Base-by-base conservation (phyloP, 2,329 filamentous ascomycete genomes). In the Plenodomus lindquistii region DNA sequence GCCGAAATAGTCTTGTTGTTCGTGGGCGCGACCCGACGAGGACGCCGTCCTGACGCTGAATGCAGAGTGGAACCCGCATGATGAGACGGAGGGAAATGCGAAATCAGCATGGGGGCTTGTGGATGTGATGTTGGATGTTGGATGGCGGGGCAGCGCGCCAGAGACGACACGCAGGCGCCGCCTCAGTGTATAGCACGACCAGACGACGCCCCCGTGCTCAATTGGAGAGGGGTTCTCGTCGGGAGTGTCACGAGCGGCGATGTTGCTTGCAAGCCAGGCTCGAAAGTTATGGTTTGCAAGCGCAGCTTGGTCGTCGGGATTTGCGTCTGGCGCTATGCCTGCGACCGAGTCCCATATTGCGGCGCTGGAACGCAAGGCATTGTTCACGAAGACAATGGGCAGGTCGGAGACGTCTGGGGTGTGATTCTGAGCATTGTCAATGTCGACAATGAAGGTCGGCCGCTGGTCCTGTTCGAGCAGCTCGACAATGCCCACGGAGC, bases 391-490 rank as follows among this genome's bases (percentile, higher is more conserved):
- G 0, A 89, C 59, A 7, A 89, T 78, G 22, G 81, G 78, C 31
- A 92, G 70, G 1, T 77, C 76, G 4, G 48, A 42, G 1, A 54
- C 46, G 0, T 79, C 79, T 1, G 79, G 74, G 18, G 73, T 74
- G 39, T 77, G 78, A 57, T 85, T 86, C n/a, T 73, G 69, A 1
- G 77, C 69, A 60, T 86, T 83, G 7, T 77, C 76, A 42, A 89
- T 72, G 61, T 93, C 88, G 27, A 93, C 77, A 36, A 93, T 80
- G 60, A 93, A 90, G 0, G 87, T 89, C 2, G 88, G 89, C 39
- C 89, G 78, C 41, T 87, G 83, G 66, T 94, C 89, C 57, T 88
- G 82, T 63, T 93, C 88, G 35, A 94, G 71, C 34, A 93, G 74
- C 67, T 93, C 89, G 17, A 86, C 73, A 9, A 90, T 79, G 19